Base-by-base conservation (phyloP, 345 rosid species). In the Eucalyptus regnans region DNA sequence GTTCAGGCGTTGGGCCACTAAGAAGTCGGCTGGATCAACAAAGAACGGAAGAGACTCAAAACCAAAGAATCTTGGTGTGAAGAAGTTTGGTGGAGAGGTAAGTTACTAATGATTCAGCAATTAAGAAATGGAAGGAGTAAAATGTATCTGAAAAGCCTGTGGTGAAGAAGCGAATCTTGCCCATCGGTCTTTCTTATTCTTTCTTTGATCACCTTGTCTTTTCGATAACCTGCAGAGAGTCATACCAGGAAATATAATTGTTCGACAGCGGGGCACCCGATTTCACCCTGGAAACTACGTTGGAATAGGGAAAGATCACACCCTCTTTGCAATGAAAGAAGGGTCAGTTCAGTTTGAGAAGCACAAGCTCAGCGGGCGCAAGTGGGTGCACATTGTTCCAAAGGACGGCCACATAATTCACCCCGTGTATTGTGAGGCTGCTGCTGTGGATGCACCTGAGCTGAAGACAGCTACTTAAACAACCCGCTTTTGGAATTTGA, bases 51-150 rank as follows among this genome's bases (percentile, higher is more conserved):
- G 99, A 44, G 98, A 98, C 92, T 98, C 99, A 4, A 94, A 94
- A 76, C 99, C 99, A 58, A 96, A 96, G 95, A 91, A 94, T 89
- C 98, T 98, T 33, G 99, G 98, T 13, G 98, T 97, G 51, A 97
- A 97, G 96, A 97, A 98, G 80, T 98, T 94, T 44, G 98, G 99
- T 64, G 99, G 99, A 31, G 98, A 97, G 97, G 99, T 95, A 17
- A 76, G 83, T 37, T 11, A 37, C 48, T 37, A 37, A 41, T 37
- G 83, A 76, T 76, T 37, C 46, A 37, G 15, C 83, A 37, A 76
- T 22, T 76, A 37, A 71, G 81, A 71, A 71, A 18, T 71, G 46
- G 81, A 71, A 71, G 81, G 12, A 71, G 46, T 27, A 71, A 37
- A 10, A 37, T 71, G 81, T 18, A 37, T 71, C 25, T 71, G 13